Percentiles rank a stretch among this genome's conserved stretches.
Conservation (phyloP, 1,284 basidiomycete species). For the Ceratobasidium sp. region DNA sequence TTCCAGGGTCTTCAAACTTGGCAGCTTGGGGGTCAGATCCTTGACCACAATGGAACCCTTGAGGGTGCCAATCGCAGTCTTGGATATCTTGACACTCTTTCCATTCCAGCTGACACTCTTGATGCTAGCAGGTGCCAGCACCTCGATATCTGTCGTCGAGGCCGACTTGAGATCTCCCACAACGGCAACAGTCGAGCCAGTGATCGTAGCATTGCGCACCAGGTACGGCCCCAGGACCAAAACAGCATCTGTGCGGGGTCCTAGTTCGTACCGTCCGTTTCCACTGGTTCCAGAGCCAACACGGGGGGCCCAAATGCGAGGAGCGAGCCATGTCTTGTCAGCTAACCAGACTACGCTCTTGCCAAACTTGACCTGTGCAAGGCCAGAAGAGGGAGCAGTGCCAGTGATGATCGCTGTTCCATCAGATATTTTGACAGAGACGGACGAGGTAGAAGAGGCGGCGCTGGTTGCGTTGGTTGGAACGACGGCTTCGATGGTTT, state of each 20-base stretch:
- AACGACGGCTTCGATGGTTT: slow-evolving; percentile 51
- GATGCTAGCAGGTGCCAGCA: slow-evolving; percentile 39
- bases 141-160: slow-evolving; percentile 35
- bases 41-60: slow-evolving; percentile 40
- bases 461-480: slow-evolving; percentile 42
- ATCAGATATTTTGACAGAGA: slow-evolving; percentile 40
- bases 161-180: slow-evolving; percentile 39
- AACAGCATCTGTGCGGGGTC: slow-evolving; percentile 38
- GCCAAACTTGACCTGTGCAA: slow-evolving; percentile 48
- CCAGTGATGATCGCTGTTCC: slow-evolving; percentile 50
- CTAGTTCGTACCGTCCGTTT: slow-evolving; percentile 27
- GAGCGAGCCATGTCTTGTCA: slow-evolving; percentile 36
- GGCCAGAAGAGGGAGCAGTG: slow-evolving; percentile 47
- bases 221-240: slow-evolving; percentile 43
- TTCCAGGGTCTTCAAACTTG: slow-evolving; percentile 49
- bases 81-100: slow-evolving; percentile 26
- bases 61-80: slow-evolving; percentile 29
- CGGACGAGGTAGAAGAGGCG: slow-evolving; percentile 41
- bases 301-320: slow-evolving; percentile 34
- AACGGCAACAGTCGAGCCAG: slow-evolving; percentile 28
- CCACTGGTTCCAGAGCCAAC: not conserved
- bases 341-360: slow-evolving; percentile 31
- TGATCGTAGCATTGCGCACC: slow-evolving; percentile 40
- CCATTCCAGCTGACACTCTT: slow-evolving; percentile 45
- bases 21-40: slow-evolving; percentile 46